Conservation (phyloP, 768 basidiomycete species). For the Termitomyces sp. region DNA sequence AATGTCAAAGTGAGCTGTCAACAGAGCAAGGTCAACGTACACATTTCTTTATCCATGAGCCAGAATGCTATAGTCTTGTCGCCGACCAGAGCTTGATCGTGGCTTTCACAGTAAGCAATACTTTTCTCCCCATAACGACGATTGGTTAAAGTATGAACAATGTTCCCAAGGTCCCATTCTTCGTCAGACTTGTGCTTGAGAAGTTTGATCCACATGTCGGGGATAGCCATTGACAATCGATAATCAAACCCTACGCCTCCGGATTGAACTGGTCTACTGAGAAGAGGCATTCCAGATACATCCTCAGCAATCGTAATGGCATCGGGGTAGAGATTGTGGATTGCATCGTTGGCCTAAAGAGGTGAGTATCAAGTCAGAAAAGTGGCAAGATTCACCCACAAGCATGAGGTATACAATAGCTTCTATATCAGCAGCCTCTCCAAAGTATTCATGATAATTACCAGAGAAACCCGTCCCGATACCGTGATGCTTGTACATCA, state of each 20-base stretch:
- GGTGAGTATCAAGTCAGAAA: background rate
- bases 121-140: slow-evolving; percentile 86
- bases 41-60: slow-evolving; percentile 99
- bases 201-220: slow-evolving; percentile 99
- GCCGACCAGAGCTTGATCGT: slow-evolving; percentile 97
- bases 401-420: slow-evolving; percentile 96
- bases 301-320: slow-evolving; percentile 95
- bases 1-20: background rate
- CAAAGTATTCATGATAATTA: slow-evolving; percentile 98
- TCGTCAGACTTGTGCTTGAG: slow-evolving; percentile 88
- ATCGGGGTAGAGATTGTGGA: slow-evolving; percentile 76
- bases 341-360: slow-evolving; percentile 80
- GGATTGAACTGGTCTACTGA: slow-evolving; percentile 68
- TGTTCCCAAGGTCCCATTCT: slow-evolving; percentile 83
- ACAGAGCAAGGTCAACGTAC: slow-evolving; percentile 41
- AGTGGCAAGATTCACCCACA: slow-evolving; percentile 40
- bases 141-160: slow-evolving; percentile 87
- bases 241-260: slow-evolving; percentile 99
- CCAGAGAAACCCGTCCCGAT: slow-evolving; percentile 98
- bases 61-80: slow-evolving; percentile 99
- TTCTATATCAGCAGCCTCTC: slow-evolving; percentile 75
- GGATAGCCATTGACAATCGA: slow-evolving; percentile 95
- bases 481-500: slow-evolving; percentile 99
- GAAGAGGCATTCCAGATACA: slow-evolving; percentile 97
- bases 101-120: slow-evolving; percentile 91